These are phyloP conservation scores for Imleria badia DNA, from an alignment of 768 basidiomycete species.

Conservation along the genomic window DNA sequence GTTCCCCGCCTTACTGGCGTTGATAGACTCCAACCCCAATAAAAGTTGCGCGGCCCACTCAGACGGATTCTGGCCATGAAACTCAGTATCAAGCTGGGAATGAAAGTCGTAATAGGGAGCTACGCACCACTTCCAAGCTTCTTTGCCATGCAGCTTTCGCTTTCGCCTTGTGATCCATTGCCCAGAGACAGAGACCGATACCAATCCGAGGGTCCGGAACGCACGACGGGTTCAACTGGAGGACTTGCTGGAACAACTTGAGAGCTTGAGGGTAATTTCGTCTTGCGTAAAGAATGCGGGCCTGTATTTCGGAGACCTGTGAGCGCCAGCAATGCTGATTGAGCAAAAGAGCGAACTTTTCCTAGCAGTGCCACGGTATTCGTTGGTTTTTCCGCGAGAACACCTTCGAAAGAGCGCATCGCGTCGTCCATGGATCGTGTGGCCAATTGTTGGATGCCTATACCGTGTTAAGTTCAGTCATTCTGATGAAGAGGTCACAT, in stretches of 20 bases:
- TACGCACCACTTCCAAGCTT: conserved; percentile 77
- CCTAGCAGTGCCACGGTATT: conserved; percentile 88
- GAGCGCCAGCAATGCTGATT: not conserved
- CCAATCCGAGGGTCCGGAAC: conserved; percentile 93
- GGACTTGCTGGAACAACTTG: conserved; percentile 81
- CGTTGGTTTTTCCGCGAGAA: conserved; percentile 74
- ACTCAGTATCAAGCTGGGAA: not conserved
- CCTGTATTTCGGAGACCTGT: conserved; percentile 42
- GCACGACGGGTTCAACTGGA: conserved; percentile 74
- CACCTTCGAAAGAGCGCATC: conserved; percentile 74
- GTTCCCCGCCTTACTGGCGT: conserved; percentile 75
- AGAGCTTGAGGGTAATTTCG: conserved; percentile 78
- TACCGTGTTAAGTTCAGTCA: not conserved
- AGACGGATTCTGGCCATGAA: conserved; percentile 57
- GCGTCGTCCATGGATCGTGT: conserved; percentile 82
- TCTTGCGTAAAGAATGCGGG: conserved; percentile 79
- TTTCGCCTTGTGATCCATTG: conserved; percentile 76
- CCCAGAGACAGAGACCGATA: conserved; percentile 92
- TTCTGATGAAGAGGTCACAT: conserved; percentile 11
- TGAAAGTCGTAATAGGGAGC: not conserved
- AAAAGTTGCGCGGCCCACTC: conserved; percentile 81
- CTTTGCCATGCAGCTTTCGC: conserved; percentile 91
- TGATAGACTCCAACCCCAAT: conserved; percentile 83
- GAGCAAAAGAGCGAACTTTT: conserved; percentile 50
- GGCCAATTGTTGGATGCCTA: conserved; percentile 82